Evolutionary conservation across 2,329 filamentous ascomycete genomes (phyloP).

Genomic region (Lachnellula cervina): DNA sequence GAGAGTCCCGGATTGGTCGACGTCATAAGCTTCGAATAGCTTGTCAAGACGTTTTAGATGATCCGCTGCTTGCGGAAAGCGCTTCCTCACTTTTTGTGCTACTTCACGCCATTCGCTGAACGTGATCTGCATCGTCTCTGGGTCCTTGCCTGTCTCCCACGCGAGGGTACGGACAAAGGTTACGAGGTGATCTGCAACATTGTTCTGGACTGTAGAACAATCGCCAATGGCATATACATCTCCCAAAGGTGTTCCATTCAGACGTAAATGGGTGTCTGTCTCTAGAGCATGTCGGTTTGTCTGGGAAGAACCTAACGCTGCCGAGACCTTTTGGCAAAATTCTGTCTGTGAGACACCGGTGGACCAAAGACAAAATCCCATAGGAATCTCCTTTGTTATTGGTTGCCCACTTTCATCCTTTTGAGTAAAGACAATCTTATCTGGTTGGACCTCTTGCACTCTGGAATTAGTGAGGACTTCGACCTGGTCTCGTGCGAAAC

Average conservation of each 20-base stretch:
- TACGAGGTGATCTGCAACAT: conserved; percentile 85
- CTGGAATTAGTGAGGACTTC: conserved; percentile 89
- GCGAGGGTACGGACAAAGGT: conserved; percentile 84
- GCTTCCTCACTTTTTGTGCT: conserved; percentile 75
- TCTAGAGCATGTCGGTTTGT: conserved; percentile 89
- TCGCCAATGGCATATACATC: conserved; percentile 97
- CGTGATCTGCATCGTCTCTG: conserved; percentile 77
- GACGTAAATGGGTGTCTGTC: conserved; percentile 86
- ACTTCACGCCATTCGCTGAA: conserved; percentile 87
- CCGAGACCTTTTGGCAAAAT: conserved; percentile 70
- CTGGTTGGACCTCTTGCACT: conserved; percentile 79
- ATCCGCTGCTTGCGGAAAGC: conserved; percentile 84
- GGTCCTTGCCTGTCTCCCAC: conserved; percentile 88
- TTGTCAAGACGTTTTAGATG: conserved; percentile 87
- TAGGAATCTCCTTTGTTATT: conserved; percentile 88
- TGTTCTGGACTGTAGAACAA: conserved; percentile 96
- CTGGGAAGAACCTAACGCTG: conserved; percentile 71
- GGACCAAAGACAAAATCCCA: conserved; percentile 96
- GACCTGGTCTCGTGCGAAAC: conserved; percentile 86
- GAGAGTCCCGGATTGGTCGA: conserved; percentile 85
- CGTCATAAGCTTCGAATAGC: conserved; percentile 88
- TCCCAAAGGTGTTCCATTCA: conserved; percentile 82
- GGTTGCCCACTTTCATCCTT: conserved; percentile 66
- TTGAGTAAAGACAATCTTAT: conserved; percentile 87
- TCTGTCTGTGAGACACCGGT: conserved; percentile 87